Percentiles rank a stretch among this genome's conserved stretches.
phyloP scores from a whole-genome alignment of 2,329 filamentous ascomycete species.

The Fusarium longipes region DNA sequence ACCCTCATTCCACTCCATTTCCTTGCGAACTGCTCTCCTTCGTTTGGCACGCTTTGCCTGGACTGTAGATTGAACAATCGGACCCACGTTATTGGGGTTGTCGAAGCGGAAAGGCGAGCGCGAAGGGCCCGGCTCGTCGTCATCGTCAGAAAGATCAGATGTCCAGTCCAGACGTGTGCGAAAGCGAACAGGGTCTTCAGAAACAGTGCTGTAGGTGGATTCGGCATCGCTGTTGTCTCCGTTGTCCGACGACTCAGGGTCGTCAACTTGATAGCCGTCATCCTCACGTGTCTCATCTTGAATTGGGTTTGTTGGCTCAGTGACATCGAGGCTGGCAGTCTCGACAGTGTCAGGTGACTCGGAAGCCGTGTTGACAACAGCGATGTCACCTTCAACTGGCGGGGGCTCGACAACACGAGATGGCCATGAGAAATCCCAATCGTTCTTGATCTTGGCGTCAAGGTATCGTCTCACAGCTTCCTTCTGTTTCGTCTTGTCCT shows the following conservation, averaged over 20 bases:
- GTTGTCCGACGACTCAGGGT: conserved; percentile 52
- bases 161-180: conserved; percentile 66
- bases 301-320: conserved; percentile 29
- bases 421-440: conserved; percentile 72
- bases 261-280: conserved; percentile 52
- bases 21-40: conserved; percentile 68
- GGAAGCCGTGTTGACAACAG: conserved; percentile 14
- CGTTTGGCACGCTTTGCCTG: conserved; percentile 65
- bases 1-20: conserved; percentile 83
- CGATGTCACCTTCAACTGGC: conserved; percentile 9
- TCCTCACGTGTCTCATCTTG: conserved; percentile 52
- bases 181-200: conserved; percentile 64
- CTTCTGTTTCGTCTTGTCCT: conserved; percentile 71
- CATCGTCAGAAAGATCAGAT: conserved; percentile 67
- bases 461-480: conserved; percentile 70
- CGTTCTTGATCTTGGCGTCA: conserved; percentile 64
- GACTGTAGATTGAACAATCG: conserved; percentile 54
- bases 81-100: conserved; percentile 59
- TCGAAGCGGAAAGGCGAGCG: conserved; percentile 65
- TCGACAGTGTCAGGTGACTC: conserved; percentile 8
- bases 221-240: conserved; percentile 51
- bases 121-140: conserved; percentile 53
- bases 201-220: conserved; percentile 68
- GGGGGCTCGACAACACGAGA: conserved; percentile 42
- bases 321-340: conserved; percentile 19